Conservation (phyloP, 1,139 yeast genomes). For the Candida frijolesensis region DNA sequence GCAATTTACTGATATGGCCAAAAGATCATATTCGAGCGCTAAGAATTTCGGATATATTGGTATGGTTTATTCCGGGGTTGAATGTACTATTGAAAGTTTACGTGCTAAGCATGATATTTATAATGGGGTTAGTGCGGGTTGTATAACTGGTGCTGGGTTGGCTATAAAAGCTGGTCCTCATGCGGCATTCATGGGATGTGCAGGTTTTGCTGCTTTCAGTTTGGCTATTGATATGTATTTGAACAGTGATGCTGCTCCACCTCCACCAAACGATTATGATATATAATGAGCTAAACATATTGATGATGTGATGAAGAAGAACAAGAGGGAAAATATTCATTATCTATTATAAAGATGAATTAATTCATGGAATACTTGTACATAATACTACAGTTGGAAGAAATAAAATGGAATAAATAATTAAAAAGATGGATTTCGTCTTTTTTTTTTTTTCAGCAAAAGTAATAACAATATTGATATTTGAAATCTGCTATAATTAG, state of each 20-base stretch:
- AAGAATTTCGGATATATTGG: slow-evolving; percentile 96
- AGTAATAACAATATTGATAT: slow-evolving; percentile 42
- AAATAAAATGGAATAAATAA: neutral
- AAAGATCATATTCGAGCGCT: slow-evolving; percentile 82
- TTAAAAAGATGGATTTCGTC: neutral
- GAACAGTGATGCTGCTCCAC: slow-evolving; percentile 82
- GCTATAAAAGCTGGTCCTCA: slow-evolving; percentile 93
- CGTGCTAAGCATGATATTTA: slow-evolving; percentile 92
- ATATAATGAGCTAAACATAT: slow-evolving; percentile 38
- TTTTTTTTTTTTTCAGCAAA: slow-evolving; percentile 23
- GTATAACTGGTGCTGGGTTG: slow-evolving; percentile 90
- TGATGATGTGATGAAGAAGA: neutral
- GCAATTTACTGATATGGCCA: slow-evolving; percentile 92
- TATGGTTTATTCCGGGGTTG: slow-evolving; percentile 91
- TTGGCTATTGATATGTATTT: slow-evolving; percentile 90
- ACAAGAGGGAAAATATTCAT: neutral
- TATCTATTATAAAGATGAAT: slow-evolving; percentile 6
- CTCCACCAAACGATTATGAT: slow-evolving; percentile 89
- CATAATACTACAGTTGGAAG: slow-evolving; percentile 4
- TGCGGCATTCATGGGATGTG: slow-evolving; percentile 90
- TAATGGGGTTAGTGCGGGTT: slow-evolving; percentile 92
- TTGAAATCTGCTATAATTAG: slow-evolving; percentile 31
- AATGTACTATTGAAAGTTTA: slow-evolving; percentile 81
- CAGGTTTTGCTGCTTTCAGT: slow-evolving; percentile 96
- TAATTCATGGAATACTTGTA: slow-evolving; percentile 5